Evolutionary conservation across 1,139 yeast genomes (phyloP), one percentile per base, ranked within the genome.

Genomic region (Kodamaea ohmeri): DNA sequence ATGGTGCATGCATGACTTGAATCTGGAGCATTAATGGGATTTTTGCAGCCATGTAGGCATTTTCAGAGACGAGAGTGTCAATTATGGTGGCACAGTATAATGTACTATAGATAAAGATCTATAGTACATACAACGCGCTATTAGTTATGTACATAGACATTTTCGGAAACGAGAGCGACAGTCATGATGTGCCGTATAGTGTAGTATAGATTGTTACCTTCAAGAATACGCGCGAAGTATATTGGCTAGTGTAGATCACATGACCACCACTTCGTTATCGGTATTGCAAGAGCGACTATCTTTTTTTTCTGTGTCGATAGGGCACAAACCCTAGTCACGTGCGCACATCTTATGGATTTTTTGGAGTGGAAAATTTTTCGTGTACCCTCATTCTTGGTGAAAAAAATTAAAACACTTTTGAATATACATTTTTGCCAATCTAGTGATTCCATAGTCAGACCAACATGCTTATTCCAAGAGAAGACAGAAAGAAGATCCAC

Each of bases 401-500:
- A 31, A 31, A 31, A 31, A 31, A 31, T 31, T 31, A 31, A 29
- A 31, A 31, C 34, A 31, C 34, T 31, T 31, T 31, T 31, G 34
- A 31, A 21, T 38, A 33, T 18, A 31, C 31, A 38, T 25, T 41
- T 37, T 39, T 43, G 45, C 36, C 42, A 41, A 36, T 40, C 45
- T 44, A 45, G 48, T 41, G 46, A 43, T 44, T 38, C 37, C 42
- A 47, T 47, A 52, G 53, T 50, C 34, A 29, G 25, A 31, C 32
- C 61, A 86, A 67, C 70, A 92, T 92, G 98, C 85, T 92, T 80
- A 92, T 92, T 83, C 97, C 98, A 78, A 90, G 87, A 80, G 95
- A 87, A 78, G 97, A 92, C 76, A 90, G 98, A 84, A 88, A 87
- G 81, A 88, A 87, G 92, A 92, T 92, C 75, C 96, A 88, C 94